Evolutionary conservation across 2,329 filamentous ascomycete genomes (phyloP).

Genomic region (Parasarocladium wereldwijsianum): DNA sequence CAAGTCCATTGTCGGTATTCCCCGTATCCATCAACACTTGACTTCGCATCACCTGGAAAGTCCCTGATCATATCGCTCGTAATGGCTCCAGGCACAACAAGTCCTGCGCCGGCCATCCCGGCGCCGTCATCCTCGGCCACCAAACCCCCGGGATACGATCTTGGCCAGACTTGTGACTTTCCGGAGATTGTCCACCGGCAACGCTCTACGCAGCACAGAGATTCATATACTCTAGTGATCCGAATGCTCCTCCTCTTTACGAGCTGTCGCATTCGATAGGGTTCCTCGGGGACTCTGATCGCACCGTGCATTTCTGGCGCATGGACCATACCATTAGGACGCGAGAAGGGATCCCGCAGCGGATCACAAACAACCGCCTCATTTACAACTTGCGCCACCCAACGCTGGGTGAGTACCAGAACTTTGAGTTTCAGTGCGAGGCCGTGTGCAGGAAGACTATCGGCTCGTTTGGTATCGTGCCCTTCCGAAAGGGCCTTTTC

Average conservation of each 20-base stretch:
- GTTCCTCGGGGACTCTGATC: constrained; percentile 17
- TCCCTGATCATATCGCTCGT: too few species aligned
- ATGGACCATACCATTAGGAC: constrained; percentile 15
- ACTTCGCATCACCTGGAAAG: too few species aligned
- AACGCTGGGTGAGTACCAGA: constrained; percentile 11
- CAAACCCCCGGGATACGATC: too few species aligned
- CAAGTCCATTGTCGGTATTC: too few species aligned
- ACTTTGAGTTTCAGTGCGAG: constrained; percentile 19
- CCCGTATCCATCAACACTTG: too few species aligned
- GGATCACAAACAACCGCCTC: constrained; percentile 15
- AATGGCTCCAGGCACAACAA: too few species aligned
- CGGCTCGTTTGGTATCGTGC: constrained; percentile 15
- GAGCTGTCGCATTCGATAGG: constrained; percentile 20
- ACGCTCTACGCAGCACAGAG: constrained; percentile 18
- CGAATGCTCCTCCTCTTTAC: constrained; percentile 16
- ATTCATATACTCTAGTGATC: constrained; percentile 17
- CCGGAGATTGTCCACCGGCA: constrained; percentile 13
- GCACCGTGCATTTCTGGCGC: constrained; percentile 15
- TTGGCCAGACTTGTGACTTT: too few species aligned
- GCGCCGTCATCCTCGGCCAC: constrained; percentile 3
- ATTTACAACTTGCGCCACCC: constrained; percentile 21
- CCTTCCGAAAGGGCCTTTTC: constrained; percentile 11
- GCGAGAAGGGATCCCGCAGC: constrained; percentile 10
- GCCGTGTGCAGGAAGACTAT: constrained; percentile 13
- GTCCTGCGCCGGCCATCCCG: constrained; percentile 4